Evolutionary conservation across 2,329 filamentous ascomycete species (phyloP), one percentile per base, ranked within the genome.

Genomic region (Chaetoscypha palmicola): DNA sequence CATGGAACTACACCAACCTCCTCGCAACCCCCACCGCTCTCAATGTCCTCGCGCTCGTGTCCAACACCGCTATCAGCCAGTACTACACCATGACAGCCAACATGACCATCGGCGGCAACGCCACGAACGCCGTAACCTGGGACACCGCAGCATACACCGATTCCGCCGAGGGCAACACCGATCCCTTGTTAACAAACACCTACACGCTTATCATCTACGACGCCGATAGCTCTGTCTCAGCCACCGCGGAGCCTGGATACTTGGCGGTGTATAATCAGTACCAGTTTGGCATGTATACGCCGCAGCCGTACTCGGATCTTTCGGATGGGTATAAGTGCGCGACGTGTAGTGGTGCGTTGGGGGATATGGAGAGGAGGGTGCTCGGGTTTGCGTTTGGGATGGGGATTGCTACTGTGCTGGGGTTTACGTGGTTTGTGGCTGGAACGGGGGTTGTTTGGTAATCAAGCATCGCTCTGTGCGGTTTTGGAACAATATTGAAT

Each of bases 1-100:
- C 64, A 36, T 83, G 78, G 77, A 82, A 82, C 64, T 83, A 81
- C 66, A 83, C 79, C 3, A 72, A 72, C 34, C 61, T 83, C 22
- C 66, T 70, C 43, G 76, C 66, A 20, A 73, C 68, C 1, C 79
- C 79, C 2, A 77, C 74, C 2, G 78, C 76, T 31, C 58, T 83
- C 45, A 76, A 83, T 51, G 66, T 83, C 11, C 61, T 80, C 45
- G 67, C 77, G 24, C 61, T 80, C 45, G 67, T 77, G 24, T 76
- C 73, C 51, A 79, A 74, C 66, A 72, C 71, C 31, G 61, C 61
- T 5, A 73, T 69, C 34, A 62, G 67, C 16, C 66, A 69, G 48
- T 72, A 76, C 2, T 82, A 74, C 66, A 82, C 78, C 12, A 66
- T 83, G 34, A 78, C 78, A 2, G 66, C 69, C 58, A 83, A 83